phyloP scores from a whole-genome alignment of 768 basidiomycete species.

The Kwoniella dejecticola region DNA sequence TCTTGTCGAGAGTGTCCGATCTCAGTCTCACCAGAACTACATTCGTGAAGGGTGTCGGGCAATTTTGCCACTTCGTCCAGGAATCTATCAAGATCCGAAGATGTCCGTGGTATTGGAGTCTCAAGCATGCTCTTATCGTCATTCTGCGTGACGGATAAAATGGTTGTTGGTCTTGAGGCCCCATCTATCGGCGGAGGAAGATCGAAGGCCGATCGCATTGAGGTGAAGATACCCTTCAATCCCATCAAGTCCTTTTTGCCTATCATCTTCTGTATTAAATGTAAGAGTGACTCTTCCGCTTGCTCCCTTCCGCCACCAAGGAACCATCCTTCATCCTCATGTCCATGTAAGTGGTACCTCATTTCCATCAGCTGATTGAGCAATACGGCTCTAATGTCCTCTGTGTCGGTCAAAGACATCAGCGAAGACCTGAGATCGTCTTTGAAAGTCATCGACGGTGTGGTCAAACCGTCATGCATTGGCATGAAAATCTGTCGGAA shows the following conservation, averaged over 20 bases:
- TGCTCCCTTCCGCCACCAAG: slow-evolving; percentile 28
- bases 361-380: slow-evolving; percentile 28
- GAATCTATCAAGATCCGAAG: slow-evolving; percentile 33
- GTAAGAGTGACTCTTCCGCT: slow-evolving; percentile 13
- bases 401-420: slow-evolving; percentile 26
- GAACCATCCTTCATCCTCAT: slow-evolving; percentile 29
- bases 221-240: slow-evolving; percentile 22
- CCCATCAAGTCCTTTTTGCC: slow-evolving; percentile 38
- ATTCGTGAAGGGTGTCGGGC: slow-evolving; percentile 1
- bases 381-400: slow-evolving; percentile 25
- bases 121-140: background rate
- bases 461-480: too few relatives aligned
- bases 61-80: slow-evolving; percentile 22
- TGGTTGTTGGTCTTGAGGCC: background rate
- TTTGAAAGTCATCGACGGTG: background rate
- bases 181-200: slow-evolving; percentile 9
- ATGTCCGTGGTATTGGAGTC: background rate
- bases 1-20: too few relatives aligned
- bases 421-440: slow-evolving; percentile 28
- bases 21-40: too few relatives aligned
- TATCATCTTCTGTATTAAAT: slow-evolving; percentile 26
- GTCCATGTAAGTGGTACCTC: slow-evolving; percentile 19
- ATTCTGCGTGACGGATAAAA: background rate
- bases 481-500: too few relatives aligned
- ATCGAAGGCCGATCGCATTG: slow-evolving; percentile 24